Conservation (phyloP, 169 alveolate species). For the Plasmodium adleri region DNA sequence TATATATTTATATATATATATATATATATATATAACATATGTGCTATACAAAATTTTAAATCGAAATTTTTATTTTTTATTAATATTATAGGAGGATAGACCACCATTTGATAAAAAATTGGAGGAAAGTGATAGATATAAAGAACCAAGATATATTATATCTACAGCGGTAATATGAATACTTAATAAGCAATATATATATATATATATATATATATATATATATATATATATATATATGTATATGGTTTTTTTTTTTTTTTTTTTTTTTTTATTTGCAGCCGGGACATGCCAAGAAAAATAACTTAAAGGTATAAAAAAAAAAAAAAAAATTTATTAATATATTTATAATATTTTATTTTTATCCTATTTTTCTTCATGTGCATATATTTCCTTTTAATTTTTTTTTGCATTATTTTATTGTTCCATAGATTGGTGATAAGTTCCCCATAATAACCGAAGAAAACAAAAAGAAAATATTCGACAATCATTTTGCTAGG, state of each 20-base stretch:
- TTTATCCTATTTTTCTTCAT: not conserved
- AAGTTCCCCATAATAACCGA: slow-evolving; percentile 60
- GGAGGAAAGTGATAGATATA: slow-evolving; percentile 50
- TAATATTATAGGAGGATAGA: slow-evolving; percentile 44
- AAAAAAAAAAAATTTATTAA: not conserved
- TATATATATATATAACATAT: not conserved
- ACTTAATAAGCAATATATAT: not conserved
- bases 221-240: not conserved
- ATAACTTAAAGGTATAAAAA: slow-evolving; percentile 58
- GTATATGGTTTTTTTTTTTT: not conserved
- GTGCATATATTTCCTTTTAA: not conserved
- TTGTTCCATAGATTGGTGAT: slow-evolving; percentile 51
- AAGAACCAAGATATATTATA: slow-evolving; percentile 70
- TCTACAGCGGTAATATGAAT: slow-evolving; percentile 39
- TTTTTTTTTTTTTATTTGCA: not conserved
- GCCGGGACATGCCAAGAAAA: slow-evolving; percentile 75
- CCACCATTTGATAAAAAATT: slow-evolving; percentile 72
- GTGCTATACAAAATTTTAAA: too few relatives aligned
- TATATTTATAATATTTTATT: not conserved
- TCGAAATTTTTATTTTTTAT: not conserved
- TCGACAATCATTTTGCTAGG: slow-evolving; percentile 83
- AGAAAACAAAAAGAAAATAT: slow-evolving; percentile 45
- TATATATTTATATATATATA: not conserved
- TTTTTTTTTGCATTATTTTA: slow-evolving; percentile 1
- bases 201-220: too few relatives aligned